Evolutionary conservation across 129 eudicot genomes (phyloP).

Genomic region (Tagetes patula): DNA sequence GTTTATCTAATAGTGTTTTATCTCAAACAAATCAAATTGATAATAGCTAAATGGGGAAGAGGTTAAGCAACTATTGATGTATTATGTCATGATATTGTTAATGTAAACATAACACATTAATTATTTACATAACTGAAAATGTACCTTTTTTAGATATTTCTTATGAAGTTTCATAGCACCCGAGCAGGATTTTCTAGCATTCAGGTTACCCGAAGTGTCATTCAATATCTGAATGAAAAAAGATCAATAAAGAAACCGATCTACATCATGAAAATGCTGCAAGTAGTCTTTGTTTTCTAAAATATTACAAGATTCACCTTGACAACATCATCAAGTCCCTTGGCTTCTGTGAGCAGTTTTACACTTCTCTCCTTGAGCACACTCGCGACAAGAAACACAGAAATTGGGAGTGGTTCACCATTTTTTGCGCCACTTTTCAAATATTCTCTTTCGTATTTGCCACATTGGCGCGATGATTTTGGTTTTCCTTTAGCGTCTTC

Average conservation of each 20-base stretch:
- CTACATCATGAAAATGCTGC: conserved; percentile 9
- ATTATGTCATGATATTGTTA: background rate
- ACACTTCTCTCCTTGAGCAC: conserved; percentile 86
- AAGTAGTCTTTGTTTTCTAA: background rate
- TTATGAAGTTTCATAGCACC: conserved; percentile 95
- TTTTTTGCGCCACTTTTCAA: conserved; percentile 58
- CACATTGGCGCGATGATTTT: conserved; percentile 83
- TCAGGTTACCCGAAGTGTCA: conserved; percentile 73
- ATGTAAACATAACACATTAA: background rate
- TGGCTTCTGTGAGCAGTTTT: conserved; percentile 79
- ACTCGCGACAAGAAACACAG: conserved; percentile 90
- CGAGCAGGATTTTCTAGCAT: conserved; percentile 79
- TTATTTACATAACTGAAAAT: background rate
- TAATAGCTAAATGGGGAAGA: background rate
- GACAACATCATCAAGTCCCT: conserved; percentile 91
- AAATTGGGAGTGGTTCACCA: conserved; percentile 80
- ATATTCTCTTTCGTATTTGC: conserved; percentile 83
- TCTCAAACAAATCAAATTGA: background rate
- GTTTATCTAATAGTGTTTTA: background rate
- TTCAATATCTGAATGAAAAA: conserved; percentile 63
- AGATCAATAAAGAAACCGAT: background rate
- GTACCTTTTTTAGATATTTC: conserved; percentile 71
- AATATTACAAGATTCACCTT: conserved; percentile 47
- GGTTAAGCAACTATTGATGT: background rate
- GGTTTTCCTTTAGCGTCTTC: conserved; percentile 68